phyloP scores from a whole-genome alignment of 148 eudicot genomes.

The Vaccinium corymbosum region DNA sequence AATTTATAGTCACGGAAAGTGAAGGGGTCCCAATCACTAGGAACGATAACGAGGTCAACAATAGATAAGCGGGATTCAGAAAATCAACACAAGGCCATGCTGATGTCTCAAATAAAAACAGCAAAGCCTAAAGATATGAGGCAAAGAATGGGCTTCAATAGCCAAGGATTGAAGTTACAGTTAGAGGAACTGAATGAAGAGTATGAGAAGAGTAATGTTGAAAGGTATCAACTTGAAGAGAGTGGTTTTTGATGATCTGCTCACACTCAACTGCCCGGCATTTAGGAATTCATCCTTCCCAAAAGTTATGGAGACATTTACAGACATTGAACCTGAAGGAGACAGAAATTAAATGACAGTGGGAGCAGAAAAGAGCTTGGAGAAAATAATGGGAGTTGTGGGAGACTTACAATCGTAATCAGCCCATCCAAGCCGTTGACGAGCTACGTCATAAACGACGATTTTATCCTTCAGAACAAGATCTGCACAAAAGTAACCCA shows the following conservation, averaged over 20 bases:
- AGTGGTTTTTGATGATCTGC: slow-evolving; percentile 39
- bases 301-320: slow-evolving; percentile 68
- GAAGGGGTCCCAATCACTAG: background rate
- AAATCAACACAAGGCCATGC: slow-evolving; percentile 4
- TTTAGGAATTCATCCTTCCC: slow-evolving; percentile 60
- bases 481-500: slow-evolving; percentile 41
- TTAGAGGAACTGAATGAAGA: slow-evolving; percentile 12
- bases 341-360: background rate
- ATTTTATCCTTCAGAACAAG: slow-evolving; percentile 86
- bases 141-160: slow-evolving; percentile 17
- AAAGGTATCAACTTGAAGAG: slow-evolving; percentile 19
- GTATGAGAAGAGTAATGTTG: slow-evolving; percentile 6
- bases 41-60: background rate
- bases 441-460: slow-evolving; percentile 71
- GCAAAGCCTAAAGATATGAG: slow-evolving; percentile 10
- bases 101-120: slow-evolving; percentile 13
- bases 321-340: slow-evolving; percentile 62
- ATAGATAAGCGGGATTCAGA: background rate
- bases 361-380: background rate
- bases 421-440: slow-evolving; percentile 80
- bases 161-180: background rate
- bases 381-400: background rate
- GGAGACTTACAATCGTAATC: slow-evolving; percentile 79
- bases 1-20: background rate
- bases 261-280: slow-evolving; percentile 57